A percentile compares a stretch with the other conserved stretches of the same genome.
These are phyloP conservation scores for Melampsora americana DNA, from an alignment of 1,284 basidiomycete species.

Conservation along the genomic window DNA sequence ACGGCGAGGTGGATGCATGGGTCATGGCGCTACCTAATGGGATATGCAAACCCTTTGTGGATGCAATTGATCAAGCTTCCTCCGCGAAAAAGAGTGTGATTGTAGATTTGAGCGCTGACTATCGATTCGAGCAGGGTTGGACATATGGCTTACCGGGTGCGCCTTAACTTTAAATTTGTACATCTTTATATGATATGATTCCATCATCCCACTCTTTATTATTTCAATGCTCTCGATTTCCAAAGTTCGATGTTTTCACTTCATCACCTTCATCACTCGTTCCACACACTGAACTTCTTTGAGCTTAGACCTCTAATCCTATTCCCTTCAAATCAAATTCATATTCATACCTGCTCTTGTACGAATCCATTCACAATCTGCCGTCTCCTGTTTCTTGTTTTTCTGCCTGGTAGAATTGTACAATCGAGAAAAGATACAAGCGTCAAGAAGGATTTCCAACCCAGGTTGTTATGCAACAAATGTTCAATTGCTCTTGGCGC, in stretches of 20 bases:
- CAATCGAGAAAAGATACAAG: conserved; percentile 67
- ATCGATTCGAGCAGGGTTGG: conserved; percentile 90
- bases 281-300: not conserved
- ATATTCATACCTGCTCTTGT: not conserved
- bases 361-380: not conserved
- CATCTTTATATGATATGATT: not conserved
- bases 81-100: conserved; percentile 69
- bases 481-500: conserved; percentile 83
- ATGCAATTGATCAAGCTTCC: conserved; percentile 76
- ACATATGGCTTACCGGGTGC: conserved; percentile 98
- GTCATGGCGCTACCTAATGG: conserved; percentile 98
- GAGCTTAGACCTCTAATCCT: not conserved
- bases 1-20: conserved; percentile 88
- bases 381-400: conserved; percentile 48
- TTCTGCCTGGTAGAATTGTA: conserved; percentile 70
- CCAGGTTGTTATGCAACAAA: conserved; percentile 97
- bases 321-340: not conserved
- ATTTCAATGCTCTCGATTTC: not conserved
- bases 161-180: conserved; percentile 54
- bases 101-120: conserved; percentile 91
- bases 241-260: not conserved
- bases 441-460: conserved; percentile 83
- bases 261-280: not conserved
- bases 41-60: conserved; percentile 93
- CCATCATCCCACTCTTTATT: not conserved